Evolutionary conservation across 345 rosid species (phyloP), one percentile per base, ranked within the genome.

Genomic region (Eucalyptus rudis): DNA sequence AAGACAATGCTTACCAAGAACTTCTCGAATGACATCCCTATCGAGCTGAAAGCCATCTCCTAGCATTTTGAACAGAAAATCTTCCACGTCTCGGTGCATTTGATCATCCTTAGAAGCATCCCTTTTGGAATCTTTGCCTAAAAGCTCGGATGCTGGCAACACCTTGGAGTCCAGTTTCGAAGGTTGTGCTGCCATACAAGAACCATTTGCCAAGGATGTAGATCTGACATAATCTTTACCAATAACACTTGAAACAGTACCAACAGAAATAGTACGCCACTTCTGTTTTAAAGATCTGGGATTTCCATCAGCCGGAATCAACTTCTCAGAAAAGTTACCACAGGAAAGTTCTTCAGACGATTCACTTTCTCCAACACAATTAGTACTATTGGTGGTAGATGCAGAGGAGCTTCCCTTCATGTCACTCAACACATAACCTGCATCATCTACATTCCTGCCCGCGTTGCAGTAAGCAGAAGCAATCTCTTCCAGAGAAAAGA

Each of bases 11-110:
- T 86, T 92, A 95, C 96, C 95, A 20, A 95, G 91, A 91, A 93
- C 93, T 85, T 89, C 90, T 76, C 87, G 90, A 80, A 91, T 90
- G 88, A 90, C 91, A 88, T 89, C 91, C 91, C 93, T 89, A 31
- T 88, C 89, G 45, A 93, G 91, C 91, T 85, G 91, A 89, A 92
- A 93, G 49, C 96, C 96, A 86, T 88, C 91, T 59, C 94, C 96
- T 17, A 94, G 93, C 92, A 94, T 86, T 89, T 90, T 94, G 89
- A 93, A 89, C 83, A 94, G 88, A 91, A 94, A 92, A 83, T 91
- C 93, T 90, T 91, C 94, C 92, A 93, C 90, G 43, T 93, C 91
- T 88, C 88, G 89, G 14, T 89, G 93, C 90, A 92, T 80, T 86
- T 13, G 64, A n/a, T 91, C 88, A 52, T 90, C 87, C 88, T 87